Evolutionary conservation across 2,329 filamentous ascomycete species (phyloP), one percentile per base, ranked within the genome.

Genomic region (Neonectria magnoliae): DNA sequence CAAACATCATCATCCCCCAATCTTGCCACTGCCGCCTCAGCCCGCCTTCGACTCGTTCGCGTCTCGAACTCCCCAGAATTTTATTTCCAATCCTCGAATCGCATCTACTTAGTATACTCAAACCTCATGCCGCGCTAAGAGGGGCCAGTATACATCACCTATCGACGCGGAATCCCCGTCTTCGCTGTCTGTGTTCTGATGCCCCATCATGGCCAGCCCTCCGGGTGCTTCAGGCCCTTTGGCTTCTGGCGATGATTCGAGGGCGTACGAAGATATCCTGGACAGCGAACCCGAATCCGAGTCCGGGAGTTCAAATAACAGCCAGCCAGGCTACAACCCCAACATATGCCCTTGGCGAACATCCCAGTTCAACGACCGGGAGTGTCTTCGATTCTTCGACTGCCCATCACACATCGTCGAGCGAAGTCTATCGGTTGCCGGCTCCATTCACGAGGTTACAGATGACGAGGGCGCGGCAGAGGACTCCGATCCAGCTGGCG

Each of bases 301-400:
- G 10, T 76, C 75, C 18, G 79, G 20, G 53, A 81, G 79, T 69
- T 82, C 82, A n/a, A 78, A 81, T 27, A 77, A 76, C 41, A 83
- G 81, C 64, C 74, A 66, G 50, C 52, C 41, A 36, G 63, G 64
- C 57, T 41, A 36, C 25, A 66, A 58, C 57, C 60, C 53, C 31
- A 33, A 65, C 4, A 42, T 55, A 31, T 85, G 82, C 62, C 77
- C 69, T 38, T 83, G 81, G 77, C 78, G 77, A 54, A 82, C 77
- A 10, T 22, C 71, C 18, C 73, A 75, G 14, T 82, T 77, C 48
- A 70, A 81, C 67, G 78, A 82, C 55, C 77, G 80, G 53, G 83
- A 85, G 72, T 84, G 83, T 70, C 78, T 78, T 11, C 79, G 79
- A 51, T 85, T 78, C 71, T 80, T 83, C 61, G 84, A 86, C 74